Evolutionary conservation across 805 yeast genomes (phyloP).

Genomic region (Ogataea minuta): DNA sequence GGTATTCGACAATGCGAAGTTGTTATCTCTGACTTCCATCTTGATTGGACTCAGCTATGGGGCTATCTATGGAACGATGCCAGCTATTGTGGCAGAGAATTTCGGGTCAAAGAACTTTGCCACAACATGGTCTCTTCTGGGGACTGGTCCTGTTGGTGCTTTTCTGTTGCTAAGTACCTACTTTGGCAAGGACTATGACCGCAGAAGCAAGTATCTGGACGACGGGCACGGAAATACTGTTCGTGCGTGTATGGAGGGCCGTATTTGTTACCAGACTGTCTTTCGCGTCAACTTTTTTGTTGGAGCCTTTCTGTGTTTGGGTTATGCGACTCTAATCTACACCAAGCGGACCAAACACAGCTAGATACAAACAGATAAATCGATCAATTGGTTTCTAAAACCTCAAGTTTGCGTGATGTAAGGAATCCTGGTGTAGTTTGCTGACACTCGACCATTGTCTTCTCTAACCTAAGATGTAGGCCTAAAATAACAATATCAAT

Average conservation of each 20-base stretch:
- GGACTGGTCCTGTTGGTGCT: conserved; percentile 64
- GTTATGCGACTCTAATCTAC: conserved; percentile 19
- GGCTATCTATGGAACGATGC: conserved; percentile 67
- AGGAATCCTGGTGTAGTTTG: too few species aligned
- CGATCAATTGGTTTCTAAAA: too few species aligned
- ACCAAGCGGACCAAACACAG: conserved; percentile 1
- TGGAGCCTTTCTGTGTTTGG: conserved; percentile 28
- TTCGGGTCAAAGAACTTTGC: conserved; percentile 69
- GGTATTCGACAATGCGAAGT: conserved; percentile 39
- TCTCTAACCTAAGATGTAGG: too few species aligned
- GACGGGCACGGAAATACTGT: conserved; percentile 33
- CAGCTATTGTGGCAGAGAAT: conserved; percentile 70
- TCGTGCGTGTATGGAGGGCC: conserved; percentile 42
- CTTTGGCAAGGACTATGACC: conserved; percentile 55
- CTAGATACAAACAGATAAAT: neutral
- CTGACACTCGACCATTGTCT: too few species aligned
- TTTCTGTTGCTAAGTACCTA: conserved; percentile 53
- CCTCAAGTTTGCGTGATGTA: too few species aligned
- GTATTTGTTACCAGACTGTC: conserved; percentile 47
- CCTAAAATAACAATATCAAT: too few species aligned
- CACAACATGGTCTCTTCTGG: conserved; percentile 72
- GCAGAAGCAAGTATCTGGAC: conserved; percentile 38
- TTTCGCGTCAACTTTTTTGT: conserved; percentile 40
- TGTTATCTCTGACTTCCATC: conserved; percentile 49
- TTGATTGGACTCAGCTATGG: conserved; percentile 69